These are phyloP conservation scores for Atkinsonella hypoxylon DNA, from an alignment of 2,329 filamentous ascomycete species.

Conservation along the genomic window DNA sequence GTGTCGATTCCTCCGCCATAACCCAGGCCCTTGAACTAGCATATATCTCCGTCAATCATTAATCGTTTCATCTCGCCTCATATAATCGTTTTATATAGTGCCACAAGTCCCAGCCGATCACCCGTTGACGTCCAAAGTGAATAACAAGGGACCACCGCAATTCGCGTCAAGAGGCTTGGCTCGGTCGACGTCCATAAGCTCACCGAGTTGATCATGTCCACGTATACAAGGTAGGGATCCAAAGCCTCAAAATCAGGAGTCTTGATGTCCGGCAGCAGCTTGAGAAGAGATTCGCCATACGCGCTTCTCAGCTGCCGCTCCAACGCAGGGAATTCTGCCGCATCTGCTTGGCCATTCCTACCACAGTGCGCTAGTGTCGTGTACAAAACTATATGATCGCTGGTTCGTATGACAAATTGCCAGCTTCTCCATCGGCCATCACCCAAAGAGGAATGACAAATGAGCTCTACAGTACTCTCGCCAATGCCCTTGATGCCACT, in stretches of 20 bases:
- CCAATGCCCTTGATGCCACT: conserved; percentile 37
- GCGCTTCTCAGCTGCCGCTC: neutral
- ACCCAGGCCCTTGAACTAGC: too few relatives aligned
- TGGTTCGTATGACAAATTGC: conserved; percentile 16
- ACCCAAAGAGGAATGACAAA: conserved; percentile 8
- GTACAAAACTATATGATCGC: conserved; percentile 16
- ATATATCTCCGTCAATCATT: neutral
- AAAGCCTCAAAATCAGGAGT: neutral
- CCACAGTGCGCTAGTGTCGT: conserved; percentile 15
- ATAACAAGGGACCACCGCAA: conserved; percentile 23
- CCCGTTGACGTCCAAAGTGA: conserved; percentile 23
- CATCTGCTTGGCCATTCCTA: neutral
- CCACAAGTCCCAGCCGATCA: conserved; percentile 21
- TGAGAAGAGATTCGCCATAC: neutral
- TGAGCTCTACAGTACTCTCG: conserved; percentile 16
- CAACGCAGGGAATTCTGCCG: neutral
- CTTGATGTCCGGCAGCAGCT: neutral
- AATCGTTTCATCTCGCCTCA: neutral
- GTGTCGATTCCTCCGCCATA: too few relatives aligned
- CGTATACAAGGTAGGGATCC: conserved; percentile 21
- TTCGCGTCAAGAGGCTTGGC: conserved; percentile 3
- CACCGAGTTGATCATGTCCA: conserved; percentile 14
- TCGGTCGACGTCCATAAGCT: conserved; percentile 8
- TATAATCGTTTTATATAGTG: conserved; percentile 18
- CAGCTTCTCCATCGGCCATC: conserved; percentile 17